Conservation (phyloP, 441 rosid genomes). For the Francoa sonchifolia region DNA sequence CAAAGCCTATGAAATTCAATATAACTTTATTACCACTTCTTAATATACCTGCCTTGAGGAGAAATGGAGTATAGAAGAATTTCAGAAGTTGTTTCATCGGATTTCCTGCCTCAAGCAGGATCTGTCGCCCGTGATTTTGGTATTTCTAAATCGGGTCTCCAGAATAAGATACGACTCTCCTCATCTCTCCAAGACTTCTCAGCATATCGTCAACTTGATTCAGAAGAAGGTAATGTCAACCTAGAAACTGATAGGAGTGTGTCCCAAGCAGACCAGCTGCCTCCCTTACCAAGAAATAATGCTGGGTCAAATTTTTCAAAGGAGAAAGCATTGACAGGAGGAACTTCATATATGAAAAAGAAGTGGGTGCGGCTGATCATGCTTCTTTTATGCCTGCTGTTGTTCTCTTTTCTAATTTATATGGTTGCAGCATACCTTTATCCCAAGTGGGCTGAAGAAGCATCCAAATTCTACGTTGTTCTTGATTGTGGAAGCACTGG, state of each 20-base stretch:
- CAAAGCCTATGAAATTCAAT: too few species aligned
- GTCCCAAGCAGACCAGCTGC: constrained; percentile 19
- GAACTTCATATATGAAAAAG: constrained; percentile 35
- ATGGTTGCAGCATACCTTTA: constrained; percentile 37
- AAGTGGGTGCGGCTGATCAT: constrained; percentile 48
- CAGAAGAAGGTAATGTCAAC: constrained; percentile 34
- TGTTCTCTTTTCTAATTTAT: constrained; percentile 48
- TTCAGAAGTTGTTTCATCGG: constrained; percentile 33
- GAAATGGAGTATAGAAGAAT: constrained; percentile 58
- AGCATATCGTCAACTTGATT: constrained; percentile 35
- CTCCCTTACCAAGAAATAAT: constrained; percentile 44
- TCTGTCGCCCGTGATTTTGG: constrained; percentile 22
- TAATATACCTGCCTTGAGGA: neutral
- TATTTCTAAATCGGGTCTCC: constrained; percentile 30
- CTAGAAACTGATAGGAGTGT: constrained; percentile 24
- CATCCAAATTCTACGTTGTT: constrained; percentile 74
- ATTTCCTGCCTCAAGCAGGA: constrained; percentile 28
- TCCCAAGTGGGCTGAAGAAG: constrained; percentile 63
- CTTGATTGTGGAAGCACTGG: constrained; percentile 99
- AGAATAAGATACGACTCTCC: constrained; percentile 53
- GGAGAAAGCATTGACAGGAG: constrained; percentile 45
- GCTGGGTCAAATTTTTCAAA: constrained; percentile 63
- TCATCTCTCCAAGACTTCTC: constrained; percentile 90
- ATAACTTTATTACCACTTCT: neutral
- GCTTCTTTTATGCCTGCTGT: constrained; percentile 39